Base-by-base conservation (phyloP, 768 basidiomycete genomes). In the Suillus variegatus region DNA sequence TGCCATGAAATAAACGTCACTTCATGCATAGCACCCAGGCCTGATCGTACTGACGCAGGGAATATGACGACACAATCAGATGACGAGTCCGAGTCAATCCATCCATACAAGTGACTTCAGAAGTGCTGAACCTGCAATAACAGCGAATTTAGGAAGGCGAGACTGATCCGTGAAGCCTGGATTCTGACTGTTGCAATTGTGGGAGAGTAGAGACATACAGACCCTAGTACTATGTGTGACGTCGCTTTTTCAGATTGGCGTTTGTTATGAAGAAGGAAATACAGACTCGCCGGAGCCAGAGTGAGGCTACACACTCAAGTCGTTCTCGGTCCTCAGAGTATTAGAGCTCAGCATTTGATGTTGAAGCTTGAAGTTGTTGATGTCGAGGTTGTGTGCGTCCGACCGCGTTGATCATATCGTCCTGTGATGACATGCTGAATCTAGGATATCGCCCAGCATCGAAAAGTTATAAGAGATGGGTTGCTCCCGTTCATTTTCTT, bases 311-410 rank as follows among this genome's bases (percentile, higher is more conserved):
- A 44, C 43, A 44, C 41, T 41, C 7, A 44, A 18, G 18, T 44
- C 16, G 18, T 6, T 18, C 41, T 43, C 5, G 41, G 16, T 8
- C 16, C 32, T 44, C 18, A 18, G 18, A 43, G 14, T 43, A 43
- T 32, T 32, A 32, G 84, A 2, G 88, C 4, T 54, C 18, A 32
- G 4, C 9, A n/a, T n/a, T n/a, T n/a, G n/a, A n/a, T n/a, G n/a
- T n/a, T n/a, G n/a, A n/a, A n/a, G n/a, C n/a, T n/a, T n/a, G n/a
- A n/a, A n/a, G 18, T 52, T 52, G 28, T n/a, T 25, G 12, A 51
- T 16, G 16, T 32, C 4, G 8, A 18, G 28, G 9, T 18, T 32
- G 8, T 54, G 28, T 32, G 32, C 32, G 6, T 32, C 32, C 32
- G 32, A 32, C 32, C 2, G 32, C 32, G 32, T 32, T 32, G 32